A percentile compares a stretch with the other conserved stretches of the same genome.
Evolutionary conservation across 2,329 filamentous ascomycete genomes (phyloP).

Genomic region (Stagonosporopsis chrysanthemi): DNA sequence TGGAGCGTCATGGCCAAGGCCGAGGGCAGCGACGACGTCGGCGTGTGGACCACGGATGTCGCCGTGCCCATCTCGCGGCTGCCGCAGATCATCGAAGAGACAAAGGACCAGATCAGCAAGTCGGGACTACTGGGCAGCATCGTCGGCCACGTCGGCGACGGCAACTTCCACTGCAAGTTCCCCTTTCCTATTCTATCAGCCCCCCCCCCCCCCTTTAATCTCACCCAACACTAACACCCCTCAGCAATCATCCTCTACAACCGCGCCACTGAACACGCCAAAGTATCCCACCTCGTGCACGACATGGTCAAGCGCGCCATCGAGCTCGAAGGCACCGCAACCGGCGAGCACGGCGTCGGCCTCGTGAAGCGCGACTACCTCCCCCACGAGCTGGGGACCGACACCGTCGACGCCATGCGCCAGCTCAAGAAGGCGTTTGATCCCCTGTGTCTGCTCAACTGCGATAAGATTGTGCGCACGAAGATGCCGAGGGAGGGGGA

Average conservation of each 20-base stretch:
- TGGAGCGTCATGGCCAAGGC: constrained; percentile 75
- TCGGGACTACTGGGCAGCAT: constrained; percentile 71
- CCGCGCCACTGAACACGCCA: constrained; percentile 68
- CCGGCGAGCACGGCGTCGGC: constrained; percentile 84
- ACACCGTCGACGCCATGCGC: constrained; percentile 82
- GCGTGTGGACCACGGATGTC: constrained; percentile 82
- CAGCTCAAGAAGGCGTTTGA: constrained; percentile 85
- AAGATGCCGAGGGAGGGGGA: constrained; percentile 59
- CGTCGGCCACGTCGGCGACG: constrained; percentile 77
- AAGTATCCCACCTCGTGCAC: constrained; percentile 76
- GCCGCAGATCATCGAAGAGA: constrained; percentile 78
- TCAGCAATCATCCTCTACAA: constrained; percentile 68
- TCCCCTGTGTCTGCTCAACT: constrained; percentile 71
- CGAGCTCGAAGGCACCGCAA: constrained; percentile 84
- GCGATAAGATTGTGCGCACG: constrained; percentile 70
- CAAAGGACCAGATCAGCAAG: constrained; percentile 69
- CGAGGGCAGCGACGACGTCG: constrained; percentile 63
- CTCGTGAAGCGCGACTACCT: constrained; percentile 87
- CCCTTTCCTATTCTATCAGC: constrained; percentile 1
- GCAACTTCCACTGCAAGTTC: constrained; percentile 71
- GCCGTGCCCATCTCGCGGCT: constrained; percentile 77
- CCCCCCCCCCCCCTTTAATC: constrained; percentile 15
- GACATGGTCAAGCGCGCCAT: constrained; percentile 87
- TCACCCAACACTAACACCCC: constrained; percentile 8
- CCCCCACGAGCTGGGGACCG: constrained; percentile 75